A percentile compares a stretch with the other conserved stretches of the same genome.
These are phyloP conservation scores for Secale cereale DNA, from an alignment of 176 grass and related monocot genomes.

Conservation along the genomic window DNA sequence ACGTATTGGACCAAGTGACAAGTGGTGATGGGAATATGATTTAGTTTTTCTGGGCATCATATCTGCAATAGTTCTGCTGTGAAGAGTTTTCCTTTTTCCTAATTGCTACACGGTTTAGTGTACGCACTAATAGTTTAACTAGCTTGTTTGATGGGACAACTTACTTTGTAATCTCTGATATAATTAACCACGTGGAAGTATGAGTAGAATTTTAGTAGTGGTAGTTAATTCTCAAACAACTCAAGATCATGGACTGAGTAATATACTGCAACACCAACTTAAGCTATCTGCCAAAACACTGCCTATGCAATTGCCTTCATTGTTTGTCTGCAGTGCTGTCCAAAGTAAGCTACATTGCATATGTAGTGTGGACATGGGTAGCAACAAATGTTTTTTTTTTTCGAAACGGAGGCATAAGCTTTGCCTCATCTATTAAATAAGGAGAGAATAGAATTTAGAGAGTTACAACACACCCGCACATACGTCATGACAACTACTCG, in stretches of 20 bases:
- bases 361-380: constrained; percentile 23
- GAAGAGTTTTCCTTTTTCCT: background rate
- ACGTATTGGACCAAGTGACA: constrained; percentile 22
- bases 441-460: too few relatives aligned
- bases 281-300: constrained; percentile 24
- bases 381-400: constrained; percentile 24
- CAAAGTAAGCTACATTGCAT: constrained; percentile 14
- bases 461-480: too few relatives aligned
- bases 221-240: background rate
- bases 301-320: constrained; percentile 19
- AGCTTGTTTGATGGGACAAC: background rate
- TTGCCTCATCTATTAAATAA: too few relatives aligned
- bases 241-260: background rate
- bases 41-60: constrained; percentile 17
- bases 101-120: background rate
- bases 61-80: background rate
- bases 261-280: constrained; percentile 19
- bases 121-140: background rate
- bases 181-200: background rate
- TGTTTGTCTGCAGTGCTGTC: constrained; percentile 10
- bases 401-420: too few relatives aligned
- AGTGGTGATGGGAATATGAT: constrained; percentile 4
- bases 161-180: background rate
- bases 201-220: constrained; percentile 2
- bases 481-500: too few relatives aligned